Conservation (phyloP, 164 flowering plant genomes). For the Annona squamosa region DNA sequence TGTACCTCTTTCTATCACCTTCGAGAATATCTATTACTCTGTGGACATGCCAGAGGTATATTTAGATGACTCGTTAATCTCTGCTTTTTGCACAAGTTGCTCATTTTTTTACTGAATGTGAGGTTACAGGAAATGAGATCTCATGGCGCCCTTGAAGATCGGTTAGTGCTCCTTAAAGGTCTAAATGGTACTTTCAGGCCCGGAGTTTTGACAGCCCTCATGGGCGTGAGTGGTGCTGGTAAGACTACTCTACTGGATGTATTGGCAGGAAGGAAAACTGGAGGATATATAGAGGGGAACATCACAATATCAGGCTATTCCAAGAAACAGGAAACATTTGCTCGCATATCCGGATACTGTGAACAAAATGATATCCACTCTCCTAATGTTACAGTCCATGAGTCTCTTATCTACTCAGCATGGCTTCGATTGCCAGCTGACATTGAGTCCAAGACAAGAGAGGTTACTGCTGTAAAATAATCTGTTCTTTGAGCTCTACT, state of each 20-base stretch:
- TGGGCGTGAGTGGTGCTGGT: conserved; percentile 28
- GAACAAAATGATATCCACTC: conserved; percentile 31
- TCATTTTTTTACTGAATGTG: neutral
- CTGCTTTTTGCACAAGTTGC: neutral
- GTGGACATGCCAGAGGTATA: conserved; percentile 49
- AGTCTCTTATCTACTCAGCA: conserved; percentile 44
- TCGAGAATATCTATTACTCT: conserved; percentile 20
- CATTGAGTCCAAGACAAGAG: conserved; percentile 27
- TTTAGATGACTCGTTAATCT: neutral
- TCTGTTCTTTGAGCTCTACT: neutral
- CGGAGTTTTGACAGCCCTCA: conserved; percentile 7
- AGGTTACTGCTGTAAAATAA: neutral
- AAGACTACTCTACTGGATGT: conserved; percentile 81
- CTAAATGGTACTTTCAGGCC: conserved; percentile 13
- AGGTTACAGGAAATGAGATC: conserved; percentile 20
- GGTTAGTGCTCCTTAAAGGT: conserved; percentile 12
- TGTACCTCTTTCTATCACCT: conserved; percentile 37
- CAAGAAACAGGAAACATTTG: conserved; percentile 33
- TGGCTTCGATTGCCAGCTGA: conserved; percentile 44
- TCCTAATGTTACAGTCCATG: conserved; percentile 39
- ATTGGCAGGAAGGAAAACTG: conserved; percentile 72
- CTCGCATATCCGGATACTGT: conserved; percentile 36
- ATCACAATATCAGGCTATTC: conserved; percentile 24
- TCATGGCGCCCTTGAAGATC: conserved; percentile 21
- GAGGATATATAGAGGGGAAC: conserved; percentile 31